These are phyloP conservation scores for Lecanosticta acicola DNA, from an alignment of 2,329 filamentous ascomycete genomes.

Conservation along the genomic window DNA sequence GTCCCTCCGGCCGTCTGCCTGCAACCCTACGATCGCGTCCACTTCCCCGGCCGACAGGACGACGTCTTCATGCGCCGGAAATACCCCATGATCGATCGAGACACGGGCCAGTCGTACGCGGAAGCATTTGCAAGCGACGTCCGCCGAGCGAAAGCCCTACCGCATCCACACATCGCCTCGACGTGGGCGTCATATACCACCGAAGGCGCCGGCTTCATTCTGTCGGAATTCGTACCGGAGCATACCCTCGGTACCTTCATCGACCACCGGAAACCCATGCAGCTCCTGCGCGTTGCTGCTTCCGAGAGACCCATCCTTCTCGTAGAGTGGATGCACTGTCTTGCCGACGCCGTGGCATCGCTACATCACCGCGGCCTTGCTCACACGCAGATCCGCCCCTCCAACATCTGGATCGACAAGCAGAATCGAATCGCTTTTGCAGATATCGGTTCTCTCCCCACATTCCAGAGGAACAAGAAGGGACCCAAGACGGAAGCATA, in stretches of 20 bases:
- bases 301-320: slow-evolving; percentile 54
- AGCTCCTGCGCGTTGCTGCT: slow-evolving; percentile 59
- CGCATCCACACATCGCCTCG: slow-evolving; percentile 65
- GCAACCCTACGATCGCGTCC: slow-evolving; percentile 55
- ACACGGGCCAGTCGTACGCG: slow-evolving; percentile 21
- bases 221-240: slow-evolving; percentile 63
- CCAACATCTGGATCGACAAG: slow-evolving; percentile 61
- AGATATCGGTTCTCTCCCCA: slow-evolving; percentile 49
- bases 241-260: slow-evolving; percentile 64
- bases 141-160: slow-evolving; percentile 52
- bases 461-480: slow-evolving; percentile 49
- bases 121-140: slow-evolving; percentile 58
- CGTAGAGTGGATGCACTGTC: slow-evolving; percentile 70
- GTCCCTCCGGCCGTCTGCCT: slow-evolving; percentile 45
- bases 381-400: slow-evolving; percentile 65
- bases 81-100: slow-evolving; percentile 27
- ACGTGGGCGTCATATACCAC: slow-evolving; percentile 67
- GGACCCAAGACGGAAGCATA: slow-evolving; percentile 63
- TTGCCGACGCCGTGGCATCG: slow-evolving; percentile 62
- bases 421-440: slow-evolving; percentile 63
- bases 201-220: slow-evolving; percentile 57
- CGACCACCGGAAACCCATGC: slow-evolving; percentile 53
- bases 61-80: slow-evolving; percentile 41
- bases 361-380: slow-evolving; percentile 59
- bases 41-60: slow-evolving; percentile 57